These are phyloP conservation scores for Hypomontagnella monticulosa DNA, from an alignment of 495 filamentous ascomycete genomes.

Conservation along the genomic window DNA sequence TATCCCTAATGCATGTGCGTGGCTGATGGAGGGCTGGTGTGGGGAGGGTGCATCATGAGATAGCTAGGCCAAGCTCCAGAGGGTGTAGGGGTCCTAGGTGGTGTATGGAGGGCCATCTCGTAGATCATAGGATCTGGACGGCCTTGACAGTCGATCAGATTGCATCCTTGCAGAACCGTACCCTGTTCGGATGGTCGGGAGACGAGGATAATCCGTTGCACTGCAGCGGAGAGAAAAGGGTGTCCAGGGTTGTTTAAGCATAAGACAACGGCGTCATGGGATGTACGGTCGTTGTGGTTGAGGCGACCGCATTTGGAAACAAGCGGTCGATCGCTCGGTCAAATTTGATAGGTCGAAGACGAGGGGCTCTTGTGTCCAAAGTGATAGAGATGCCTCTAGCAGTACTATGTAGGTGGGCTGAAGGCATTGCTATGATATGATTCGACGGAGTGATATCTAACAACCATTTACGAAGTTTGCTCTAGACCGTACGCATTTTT, in stretches of 20 bases:
- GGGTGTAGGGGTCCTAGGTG: conserved; percentile 38
- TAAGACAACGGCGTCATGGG: conserved; percentile 45
- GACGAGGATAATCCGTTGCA: conserved; percentile 41
- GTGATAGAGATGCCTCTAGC: conserved; percentile 1
- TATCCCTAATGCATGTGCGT: conserved; percentile 39
- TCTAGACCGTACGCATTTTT: conserved; percentile 1
- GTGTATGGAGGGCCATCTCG: conserved; percentile 35
- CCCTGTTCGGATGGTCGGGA: conserved; percentile 44
- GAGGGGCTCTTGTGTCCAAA: conserved; percentile 11
- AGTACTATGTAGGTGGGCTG: conserved; percentile 5
- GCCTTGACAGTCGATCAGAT: conserved; percentile 42
- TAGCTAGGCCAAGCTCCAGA: conserved; percentile 32
- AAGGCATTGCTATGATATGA: conserved; percentile 1
- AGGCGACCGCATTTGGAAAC: conserved; percentile 29
- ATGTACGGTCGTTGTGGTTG: conserved; percentile 29
- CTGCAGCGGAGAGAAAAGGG: conserved; percentile 46
- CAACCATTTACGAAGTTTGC: neutral
- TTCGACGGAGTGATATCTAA: conserved; percentile 2
- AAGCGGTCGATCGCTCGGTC: conserved; percentile 36
- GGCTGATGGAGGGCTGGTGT: conserved; percentile 43
- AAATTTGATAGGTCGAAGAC: conserved; percentile 31
- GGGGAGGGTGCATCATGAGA: conserved; percentile 41
- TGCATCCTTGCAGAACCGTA: conserved; percentile 33
- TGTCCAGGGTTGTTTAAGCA: conserved; percentile 44
- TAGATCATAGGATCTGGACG: conserved; percentile 44